phyloP scores from a whole-genome alignment of 2,329 filamentous ascomycete species.

The Chrysosphaeria jannelii region DNA sequence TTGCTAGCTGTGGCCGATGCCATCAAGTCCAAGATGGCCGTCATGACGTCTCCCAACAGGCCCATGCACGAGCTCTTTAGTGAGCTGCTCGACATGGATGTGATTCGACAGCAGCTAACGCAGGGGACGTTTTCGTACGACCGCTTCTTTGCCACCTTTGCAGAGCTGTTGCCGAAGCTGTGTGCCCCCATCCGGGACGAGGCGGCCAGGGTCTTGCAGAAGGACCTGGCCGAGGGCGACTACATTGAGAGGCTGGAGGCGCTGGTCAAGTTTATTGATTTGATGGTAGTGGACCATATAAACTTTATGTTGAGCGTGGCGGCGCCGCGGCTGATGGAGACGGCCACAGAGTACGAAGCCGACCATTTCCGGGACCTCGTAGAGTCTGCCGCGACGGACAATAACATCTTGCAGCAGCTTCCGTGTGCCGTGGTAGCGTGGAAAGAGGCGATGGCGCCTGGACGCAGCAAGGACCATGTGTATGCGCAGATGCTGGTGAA shows the following conservation, averaged over 20 bases:
- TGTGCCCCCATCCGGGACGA: conserved; percentile 58
- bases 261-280: conserved; percentile 43
- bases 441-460: conserved; percentile 23
- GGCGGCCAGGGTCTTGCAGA: conserved; percentile 36
- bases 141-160: conserved; percentile 52
- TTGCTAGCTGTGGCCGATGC: conserved; percentile 41
- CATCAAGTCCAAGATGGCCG: conserved; percentile 40
- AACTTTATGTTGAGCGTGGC: conserved; percentile 51
- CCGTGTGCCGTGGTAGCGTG: conserved; percentile 33
- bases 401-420: conserved; percentile 14
- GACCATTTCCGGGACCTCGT: conserved; percentile 37
- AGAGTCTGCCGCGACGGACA: conserved; percentile 22
- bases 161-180: conserved; percentile 42
- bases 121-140: conserved; percentile 53
- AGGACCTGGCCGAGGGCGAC: conserved; percentile 26
- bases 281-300: conserved; percentile 52
- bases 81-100: conserved; percentile 43
- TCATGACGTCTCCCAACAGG: conserved; percentile 38
- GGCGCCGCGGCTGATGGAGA: conserved; percentile 39
- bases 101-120: conserved; percentile 36
- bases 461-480: conserved; percentile 38
- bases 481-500: conserved; percentile 52
- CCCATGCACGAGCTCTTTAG: conserved; percentile 46
- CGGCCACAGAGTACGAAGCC: conserved; percentile 44
- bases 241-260: conserved; percentile 51